Percentiles rank a stretch among this genome's conserved stretches.
These are phyloP conservation scores for Barnettozyma vustinii DNA, from an alignment of 805 yeast genomes.

Conservation along the genomic window DNA sequence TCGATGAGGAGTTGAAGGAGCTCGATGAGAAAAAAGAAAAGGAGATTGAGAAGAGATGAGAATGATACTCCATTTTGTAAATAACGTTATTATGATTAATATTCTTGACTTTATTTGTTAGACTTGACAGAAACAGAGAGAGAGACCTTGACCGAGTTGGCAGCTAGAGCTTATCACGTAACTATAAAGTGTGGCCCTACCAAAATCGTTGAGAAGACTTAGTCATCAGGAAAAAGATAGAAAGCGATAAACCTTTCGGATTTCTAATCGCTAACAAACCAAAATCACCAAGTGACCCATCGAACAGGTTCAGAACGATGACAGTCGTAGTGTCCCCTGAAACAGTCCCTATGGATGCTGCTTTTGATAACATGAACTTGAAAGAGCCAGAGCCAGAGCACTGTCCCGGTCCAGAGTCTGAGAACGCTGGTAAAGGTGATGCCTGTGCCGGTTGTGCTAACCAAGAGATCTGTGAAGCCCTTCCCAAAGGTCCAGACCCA, in stretches of 20 bases:
- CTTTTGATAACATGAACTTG: slow-evolving; percentile 22
- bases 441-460: slow-evolving; percentile 96
- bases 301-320: neutral
- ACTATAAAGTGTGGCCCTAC: no score
- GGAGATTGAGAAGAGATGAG: slow-evolving; percentile 4
- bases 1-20: slow-evolving; percentile 30
- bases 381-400: slow-evolving; percentile 89
- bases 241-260: neutral
- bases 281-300: neutral
- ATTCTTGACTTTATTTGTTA: neutral
- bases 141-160: no score
- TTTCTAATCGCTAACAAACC: neutral
- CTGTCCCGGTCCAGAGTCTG: slow-evolving; percentile 98
- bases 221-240: no score
- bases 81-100: neutral
- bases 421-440: slow-evolving; percentile 86
- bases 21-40: slow-evolving; percentile 4
- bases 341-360: slow-evolving; percentile 8
- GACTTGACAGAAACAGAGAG: no score
- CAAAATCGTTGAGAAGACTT: no score
- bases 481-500: slow-evolving; percentile 94
- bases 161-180: no score
- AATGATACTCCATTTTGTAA: neutral
- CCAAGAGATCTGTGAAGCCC: slow-evolving; percentile 79
- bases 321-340: slow-evolving; percentile 18